Conservation (phyloP, 2,329 filamentous ascomycete genomes). For the Fusarium burgessii region DNA sequence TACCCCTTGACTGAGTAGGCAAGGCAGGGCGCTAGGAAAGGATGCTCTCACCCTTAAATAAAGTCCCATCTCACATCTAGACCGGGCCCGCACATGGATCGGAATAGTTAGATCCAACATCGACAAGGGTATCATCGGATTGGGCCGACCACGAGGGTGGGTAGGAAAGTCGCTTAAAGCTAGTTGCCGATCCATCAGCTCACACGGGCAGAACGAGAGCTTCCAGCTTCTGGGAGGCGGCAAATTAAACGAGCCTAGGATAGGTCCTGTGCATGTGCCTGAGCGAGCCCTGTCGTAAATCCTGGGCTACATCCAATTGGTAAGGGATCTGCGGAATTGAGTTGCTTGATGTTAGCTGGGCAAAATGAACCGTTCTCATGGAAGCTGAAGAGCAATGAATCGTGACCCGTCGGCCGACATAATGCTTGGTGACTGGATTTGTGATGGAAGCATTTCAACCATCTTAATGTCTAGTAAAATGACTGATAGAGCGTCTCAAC, state of each 20-base stretch:
- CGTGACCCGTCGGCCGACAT: not conserved
- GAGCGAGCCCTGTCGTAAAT: constrained; percentile 27
- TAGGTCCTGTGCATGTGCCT: constrained; percentile 15
- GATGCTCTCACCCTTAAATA: constrained; percentile 7
- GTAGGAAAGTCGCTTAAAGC: constrained; percentile 37
- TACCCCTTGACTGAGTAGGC: constrained; percentile 2
- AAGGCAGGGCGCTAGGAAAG: not conserved
- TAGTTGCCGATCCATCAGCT: constrained; percentile 47
- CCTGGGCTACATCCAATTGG: constrained; percentile 5
- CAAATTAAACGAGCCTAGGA: constrained; percentile 25
- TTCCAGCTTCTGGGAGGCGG: constrained; percentile 25
- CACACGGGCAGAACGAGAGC: constrained; percentile 31
- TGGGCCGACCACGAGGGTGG: constrained; percentile 44
- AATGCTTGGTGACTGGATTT: constrained; percentile 5
- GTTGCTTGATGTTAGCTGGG: constrained; percentile 2
- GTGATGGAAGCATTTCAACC: constrained; percentile 16
- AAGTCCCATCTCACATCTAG: constrained; percentile 7
- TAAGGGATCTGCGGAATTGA: constrained; percentile 27
- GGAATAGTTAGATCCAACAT: constrained; percentile 43
- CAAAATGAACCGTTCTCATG: not conserved
- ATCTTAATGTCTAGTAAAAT: constrained; percentile 7
- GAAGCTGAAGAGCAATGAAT: not conserved
- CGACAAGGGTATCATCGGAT: constrained; percentile 44
- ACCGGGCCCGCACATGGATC: constrained; percentile 45
- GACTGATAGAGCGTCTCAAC: constrained; percentile 9